A percentile compares a stretch with the other conserved stretches of the same genome.
Conservation (phyloP, 371 early-diverging fungal genomes). For the Mortierella sp. region DNA sequence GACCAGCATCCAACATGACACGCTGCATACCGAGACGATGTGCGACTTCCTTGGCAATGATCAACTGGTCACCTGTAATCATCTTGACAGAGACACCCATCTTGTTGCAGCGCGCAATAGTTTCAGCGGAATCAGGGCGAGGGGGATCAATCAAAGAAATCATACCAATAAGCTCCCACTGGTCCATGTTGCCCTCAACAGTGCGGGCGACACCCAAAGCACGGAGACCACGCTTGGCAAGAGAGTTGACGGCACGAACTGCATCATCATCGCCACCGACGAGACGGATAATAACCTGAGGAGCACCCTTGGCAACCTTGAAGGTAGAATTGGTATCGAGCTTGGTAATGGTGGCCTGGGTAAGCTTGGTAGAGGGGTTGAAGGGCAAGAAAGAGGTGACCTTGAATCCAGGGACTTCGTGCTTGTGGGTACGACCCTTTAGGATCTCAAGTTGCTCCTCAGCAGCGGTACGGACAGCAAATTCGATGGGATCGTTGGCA, state of each 20-base stretch:
- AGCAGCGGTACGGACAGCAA: slow-evolving; percentile 88
- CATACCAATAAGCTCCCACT: slow-evolving; percentile 79
- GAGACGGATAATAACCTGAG: slow-evolving; percentile 89
- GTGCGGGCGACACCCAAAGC: slow-evolving; percentile 94
- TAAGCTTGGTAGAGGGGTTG: slow-evolving; percentile 92
- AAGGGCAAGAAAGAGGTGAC: slow-evolving; percentile 90
- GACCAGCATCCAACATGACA: slow-evolving; percentile 82
- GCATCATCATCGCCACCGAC: slow-evolving; percentile 86
- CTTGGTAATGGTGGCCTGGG: slow-evolving; percentile 87
- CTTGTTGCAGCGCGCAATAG: slow-evolving; percentile 71
- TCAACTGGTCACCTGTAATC: slow-evolving; percentile 93
- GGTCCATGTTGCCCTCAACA: slow-evolving; percentile 72
- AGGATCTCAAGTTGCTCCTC: slow-evolving; percentile 80
- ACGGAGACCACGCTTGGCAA: slow-evolving; percentile 90
- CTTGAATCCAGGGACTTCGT: slow-evolving; percentile 88
- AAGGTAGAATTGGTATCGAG: slow-evolving; percentile 74
- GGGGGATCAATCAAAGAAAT: slow-evolving; percentile 92
- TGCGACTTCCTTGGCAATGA: slow-evolving; percentile 93
- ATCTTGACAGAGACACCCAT: slow-evolving; percentile 90
- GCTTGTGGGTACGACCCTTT: slow-evolving; percentile 62
- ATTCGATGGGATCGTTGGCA: slow-evolving; percentile 93
- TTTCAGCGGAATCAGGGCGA: slow-evolving; percentile 74
- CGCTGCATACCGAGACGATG: slow-evolving; percentile 85
- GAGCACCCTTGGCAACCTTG: slow-evolving; percentile 95
- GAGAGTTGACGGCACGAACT: slow-evolving; percentile 79